These are phyloP conservation scores for Penicillium sp. DNA, from an alignment of 2,329 filamentous ascomycete species.

Conservation along the genomic window DNA sequence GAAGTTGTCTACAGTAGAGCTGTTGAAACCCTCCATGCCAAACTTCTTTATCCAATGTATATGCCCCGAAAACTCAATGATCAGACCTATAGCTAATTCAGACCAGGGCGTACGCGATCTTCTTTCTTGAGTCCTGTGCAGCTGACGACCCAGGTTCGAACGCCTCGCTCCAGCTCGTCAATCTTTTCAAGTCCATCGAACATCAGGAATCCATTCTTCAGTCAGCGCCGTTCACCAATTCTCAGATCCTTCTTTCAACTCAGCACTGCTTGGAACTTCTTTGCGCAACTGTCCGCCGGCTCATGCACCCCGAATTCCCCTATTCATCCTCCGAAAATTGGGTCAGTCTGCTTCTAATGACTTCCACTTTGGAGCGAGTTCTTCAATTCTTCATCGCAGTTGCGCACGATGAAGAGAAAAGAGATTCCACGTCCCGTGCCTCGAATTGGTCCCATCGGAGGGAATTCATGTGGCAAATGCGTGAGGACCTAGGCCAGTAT, in stretches of 20 bases:
- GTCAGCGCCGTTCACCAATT: conserved; percentile 24
- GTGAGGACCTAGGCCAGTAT: conserved; percentile 21
- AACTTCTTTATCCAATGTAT: conserved; percentile 24
- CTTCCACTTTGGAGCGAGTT: conserved; percentile 26
- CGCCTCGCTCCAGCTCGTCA: neutral
- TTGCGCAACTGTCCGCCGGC: conserved; percentile 22
- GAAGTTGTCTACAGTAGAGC: conserved; percentile 27
- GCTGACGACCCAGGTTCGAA: neutral
- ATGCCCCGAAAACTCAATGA: neutral
- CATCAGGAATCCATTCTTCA: conserved; percentile 25
- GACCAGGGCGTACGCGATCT: conserved; percentile 23
- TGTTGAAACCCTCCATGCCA: conserved; percentile 21
- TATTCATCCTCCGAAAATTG: conserved; percentile 23
- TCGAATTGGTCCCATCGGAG: conserved; percentile 23
- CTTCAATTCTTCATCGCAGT: conserved; percentile 24
- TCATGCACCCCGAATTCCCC: conserved; percentile 28
- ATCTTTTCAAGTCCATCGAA: conserved; percentile 8
- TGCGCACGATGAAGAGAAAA: conserved; percentile 17
- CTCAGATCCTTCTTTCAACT: conserved; percentile 22
- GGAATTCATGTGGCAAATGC: conserved; percentile 30
- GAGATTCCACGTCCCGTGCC: neutral
- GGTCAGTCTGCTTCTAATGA: conserved; percentile 28
- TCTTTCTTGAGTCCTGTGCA: conserved; percentile 27
- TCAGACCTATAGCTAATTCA: neutral
- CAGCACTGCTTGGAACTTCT: conserved; percentile 29